These are phyloP conservation scores for Fraxinus platypoda DNA, from an alignment of 305 asterid genomes.

Conservation along the genomic window DNA sequence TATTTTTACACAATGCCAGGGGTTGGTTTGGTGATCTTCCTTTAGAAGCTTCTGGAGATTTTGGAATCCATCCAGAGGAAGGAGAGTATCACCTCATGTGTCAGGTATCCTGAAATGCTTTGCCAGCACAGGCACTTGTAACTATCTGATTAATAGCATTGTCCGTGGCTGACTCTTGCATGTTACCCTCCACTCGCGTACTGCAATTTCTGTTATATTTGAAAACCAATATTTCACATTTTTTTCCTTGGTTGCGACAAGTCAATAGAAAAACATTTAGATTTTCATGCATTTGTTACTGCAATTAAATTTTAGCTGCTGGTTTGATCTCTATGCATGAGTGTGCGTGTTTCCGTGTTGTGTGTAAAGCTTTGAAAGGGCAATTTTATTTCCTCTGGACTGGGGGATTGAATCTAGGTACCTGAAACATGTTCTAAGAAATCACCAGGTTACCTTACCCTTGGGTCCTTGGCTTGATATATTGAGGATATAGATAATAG, in stretches of 20 bases:
- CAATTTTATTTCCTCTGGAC: not conserved
- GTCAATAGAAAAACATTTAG: not conserved
- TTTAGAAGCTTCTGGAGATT: slow-evolving; percentile 98
- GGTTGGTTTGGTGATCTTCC: slow-evolving; percentile 99
- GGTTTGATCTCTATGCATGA: not conserved
- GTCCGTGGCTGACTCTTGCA: slow-evolving; percentile 8
- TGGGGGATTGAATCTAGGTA: not conserved
- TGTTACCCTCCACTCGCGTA: not conserved
- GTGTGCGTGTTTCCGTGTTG: not conserved
- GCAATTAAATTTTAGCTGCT: not conserved
- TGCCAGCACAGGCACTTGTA: slow-evolving; percentile 11
- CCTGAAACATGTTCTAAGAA: not conserved
- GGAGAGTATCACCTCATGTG: slow-evolving; percentile 99
- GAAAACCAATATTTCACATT: slow-evolving; percentile 7
- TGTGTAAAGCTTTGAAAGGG: not conserved
- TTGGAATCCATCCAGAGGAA: slow-evolving; percentile 94
- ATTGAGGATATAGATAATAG: not conserved
- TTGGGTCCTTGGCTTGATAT: not conserved
- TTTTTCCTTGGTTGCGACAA: not conserved
- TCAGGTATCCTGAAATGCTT: slow-evolving; percentile 57
- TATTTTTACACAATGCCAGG: slow-evolving; percentile 94
- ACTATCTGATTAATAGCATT: slow-evolving; percentile 6
- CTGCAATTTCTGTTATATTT: not conserved
- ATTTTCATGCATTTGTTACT: not conserved
- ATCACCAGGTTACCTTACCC: not conserved